Evolutionary conservation across 306 rosid species (phyloP).

Genomic region (Inga leiocalycina): DNA sequence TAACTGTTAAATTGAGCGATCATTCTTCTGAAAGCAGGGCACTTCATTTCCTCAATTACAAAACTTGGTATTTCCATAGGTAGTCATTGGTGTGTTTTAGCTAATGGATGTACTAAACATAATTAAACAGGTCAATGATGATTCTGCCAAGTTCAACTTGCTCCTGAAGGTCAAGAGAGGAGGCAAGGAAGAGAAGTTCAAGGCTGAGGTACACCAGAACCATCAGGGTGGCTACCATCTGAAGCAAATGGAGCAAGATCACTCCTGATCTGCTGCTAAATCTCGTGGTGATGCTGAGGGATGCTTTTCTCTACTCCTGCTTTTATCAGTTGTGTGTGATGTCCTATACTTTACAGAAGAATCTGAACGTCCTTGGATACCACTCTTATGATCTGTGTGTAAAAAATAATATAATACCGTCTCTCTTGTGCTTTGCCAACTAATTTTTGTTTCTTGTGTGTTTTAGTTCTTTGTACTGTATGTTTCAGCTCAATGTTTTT

Average conservation of each 20-base stretch:
- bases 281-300: not conserved
- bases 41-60: not conserved
- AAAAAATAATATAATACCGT: not conserved
- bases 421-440: not conserved
- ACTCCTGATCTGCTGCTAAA: slow-evolving; percentile 41
- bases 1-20: not conserved
- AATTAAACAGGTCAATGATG: slow-evolving; percentile 60
- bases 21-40: not conserved
- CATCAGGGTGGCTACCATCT: slow-evolving; percentile 60
- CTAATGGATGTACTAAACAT: slow-evolving; percentile 22
- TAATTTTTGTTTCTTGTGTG: not conserved
- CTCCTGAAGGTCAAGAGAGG: slow-evolving; percentile 65
- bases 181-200: slow-evolving; percentile 64
- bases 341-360: slow-evolving; percentile 6
- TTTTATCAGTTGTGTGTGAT: not conserved
- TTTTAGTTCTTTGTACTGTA: not conserved
- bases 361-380: slow-evolving; percentile 6
- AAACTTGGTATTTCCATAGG: not conserved
- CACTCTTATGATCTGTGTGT: slow-evolving; percentile 7
- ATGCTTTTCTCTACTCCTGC: not conserved
- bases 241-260: slow-evolving; percentile 60
- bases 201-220: slow-evolving; percentile 69
- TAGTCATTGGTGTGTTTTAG: not conserved
- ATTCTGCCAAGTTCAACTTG: slow-evolving; percentile 59
- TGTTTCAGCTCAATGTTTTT: not conserved